Evolutionary conservation across 495 filamentous ascomycete species (phyloP).

Genomic region (Aspergillus avenaceus): DNA sequence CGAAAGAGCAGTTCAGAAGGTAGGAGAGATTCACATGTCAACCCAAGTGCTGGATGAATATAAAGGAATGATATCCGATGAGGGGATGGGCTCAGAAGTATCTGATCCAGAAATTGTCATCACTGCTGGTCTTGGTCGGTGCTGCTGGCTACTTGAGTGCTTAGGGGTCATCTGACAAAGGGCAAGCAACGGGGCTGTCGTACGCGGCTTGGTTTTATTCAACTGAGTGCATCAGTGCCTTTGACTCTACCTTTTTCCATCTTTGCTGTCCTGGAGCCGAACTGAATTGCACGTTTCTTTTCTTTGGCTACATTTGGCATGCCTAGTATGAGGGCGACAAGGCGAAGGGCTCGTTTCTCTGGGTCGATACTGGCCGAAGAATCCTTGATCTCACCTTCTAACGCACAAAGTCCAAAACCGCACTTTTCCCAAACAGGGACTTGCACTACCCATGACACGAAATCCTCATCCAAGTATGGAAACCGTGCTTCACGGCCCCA

Average conservation of each 20-base stretch:
- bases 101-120: slow-evolving; percentile 49
- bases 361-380: slow-evolving; percentile 49
- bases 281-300: slow-evolving; percentile 93
- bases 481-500: slow-evolving; percentile 92
- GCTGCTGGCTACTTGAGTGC: neutral
- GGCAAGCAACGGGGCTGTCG: neutral
- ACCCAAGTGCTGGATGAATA: slow-evolving; percentile 1
- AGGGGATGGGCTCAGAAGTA: slow-evolving; percentile 41
- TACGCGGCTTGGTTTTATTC: slow-evolving; percentile 9
- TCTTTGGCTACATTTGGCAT: slow-evolving; percentile 67
- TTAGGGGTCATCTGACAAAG: neutral
- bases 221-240: slow-evolving; percentile 56
- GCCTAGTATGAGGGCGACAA: slow-evolving; percentile 72
- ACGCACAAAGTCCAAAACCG: slow-evolving; percentile 54
- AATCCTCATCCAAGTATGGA: slow-evolving; percentile 83
- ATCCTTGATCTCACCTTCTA: slow-evolving; percentile 4
- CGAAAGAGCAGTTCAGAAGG: neutral
- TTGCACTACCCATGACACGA: slow-evolving; percentile 75
- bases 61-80: neutral
- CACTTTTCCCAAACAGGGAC: slow-evolving; percentile 80
- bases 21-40: neutral
- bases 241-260: slow-evolving; percentile 72
- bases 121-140: slow-evolving; percentile 27
- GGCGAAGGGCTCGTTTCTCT: slow-evolving; percentile 75
- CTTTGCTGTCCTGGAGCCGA: slow-evolving; percentile 80